Conservation (phyloP, 768 basidiomycete species). For the Cantharellus anzutake region DNA sequence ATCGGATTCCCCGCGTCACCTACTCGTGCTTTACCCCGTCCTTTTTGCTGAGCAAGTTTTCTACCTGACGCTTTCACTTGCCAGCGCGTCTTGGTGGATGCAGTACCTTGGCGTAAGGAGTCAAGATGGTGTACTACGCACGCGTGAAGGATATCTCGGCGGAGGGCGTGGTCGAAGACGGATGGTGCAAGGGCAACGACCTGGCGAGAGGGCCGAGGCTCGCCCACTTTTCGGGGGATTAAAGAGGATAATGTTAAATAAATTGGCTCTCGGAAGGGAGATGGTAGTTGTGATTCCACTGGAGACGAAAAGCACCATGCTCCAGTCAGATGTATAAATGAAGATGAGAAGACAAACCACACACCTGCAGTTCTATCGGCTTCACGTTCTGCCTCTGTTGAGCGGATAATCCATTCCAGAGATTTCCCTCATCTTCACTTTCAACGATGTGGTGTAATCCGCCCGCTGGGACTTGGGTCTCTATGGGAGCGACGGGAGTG, state of each 20-base stretch:
- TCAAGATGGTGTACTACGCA: constrained; percentile 81
- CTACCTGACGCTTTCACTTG: constrained; percentile 79
- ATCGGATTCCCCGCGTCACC: constrained; percentile 79
- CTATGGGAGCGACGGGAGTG: no score
- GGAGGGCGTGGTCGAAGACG: constrained; percentile 76
- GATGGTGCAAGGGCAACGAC: constrained; percentile 22
- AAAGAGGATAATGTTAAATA: constrained; percentile 10
- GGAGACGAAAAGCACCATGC: neutral
- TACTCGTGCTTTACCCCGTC: constrained; percentile 72
- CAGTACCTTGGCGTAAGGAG: constrained; percentile 77
- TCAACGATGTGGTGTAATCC: no score
- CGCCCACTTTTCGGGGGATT: constrained; percentile 4
- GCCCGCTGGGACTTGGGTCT: no score
- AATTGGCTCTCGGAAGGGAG: constrained; percentile 3
- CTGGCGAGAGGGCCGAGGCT: constrained; percentile 2
- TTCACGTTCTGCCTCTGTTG: neutral
- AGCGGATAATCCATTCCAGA: neutral
- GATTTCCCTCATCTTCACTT: neutral
- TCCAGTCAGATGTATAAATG: neutral
- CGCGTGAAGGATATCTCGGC: constrained; percentile 82
- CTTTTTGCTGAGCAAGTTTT: constrained; percentile 87
- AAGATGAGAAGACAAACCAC: neutral
- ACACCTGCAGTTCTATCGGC: neutral
- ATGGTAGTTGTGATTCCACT: neutral
- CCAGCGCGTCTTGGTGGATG: constrained; percentile 75